Evolutionary conservation across 2,329 filamentous ascomycete species (phyloP).

Genomic region (Rhinocladiella similis): DNA sequence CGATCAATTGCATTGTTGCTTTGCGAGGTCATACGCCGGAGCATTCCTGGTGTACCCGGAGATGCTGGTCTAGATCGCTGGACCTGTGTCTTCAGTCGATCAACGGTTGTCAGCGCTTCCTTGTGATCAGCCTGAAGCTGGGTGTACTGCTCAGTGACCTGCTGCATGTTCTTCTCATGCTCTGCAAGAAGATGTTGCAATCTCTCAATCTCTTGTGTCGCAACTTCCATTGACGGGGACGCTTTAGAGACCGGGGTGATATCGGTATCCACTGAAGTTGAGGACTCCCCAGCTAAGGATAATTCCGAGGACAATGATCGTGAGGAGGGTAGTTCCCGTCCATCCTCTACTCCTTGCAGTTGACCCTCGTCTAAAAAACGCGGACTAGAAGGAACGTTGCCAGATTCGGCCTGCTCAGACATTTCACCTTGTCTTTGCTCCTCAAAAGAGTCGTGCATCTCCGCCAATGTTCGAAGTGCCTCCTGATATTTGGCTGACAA

Average conservation of each 20-base stretch:
- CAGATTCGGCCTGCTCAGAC: slow-evolving; percentile 46
- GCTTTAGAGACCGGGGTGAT: slow-evolving; percentile 26
- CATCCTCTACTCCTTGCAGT: slow-evolving; percentile 65
- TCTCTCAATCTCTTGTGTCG: slow-evolving; percentile 65
- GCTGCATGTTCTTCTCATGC: slow-evolving; percentile 72
- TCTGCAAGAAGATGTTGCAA: slow-evolving; percentile 71
- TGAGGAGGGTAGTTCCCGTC: slow-evolving; percentile 71
- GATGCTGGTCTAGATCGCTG: slow-evolving; percentile 65
- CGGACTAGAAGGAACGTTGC: slow-evolving; percentile 55
- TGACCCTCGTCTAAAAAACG: slow-evolving; percentile 83
- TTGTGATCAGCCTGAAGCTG: slow-evolving; percentile 80
- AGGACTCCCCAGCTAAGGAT: slow-evolving; percentile 80
- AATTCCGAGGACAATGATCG: slow-evolving; percentile 92
- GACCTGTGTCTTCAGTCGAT: slow-evolving; percentile 84
- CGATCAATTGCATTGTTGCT: slow-evolving; percentile 84
- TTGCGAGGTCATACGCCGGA: slow-evolving; percentile 90
- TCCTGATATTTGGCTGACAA: slow-evolving; percentile 90
- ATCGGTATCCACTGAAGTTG: slow-evolving; percentile 57
- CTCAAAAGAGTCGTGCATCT: slow-evolving; percentile 82
- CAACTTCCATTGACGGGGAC: slow-evolving; percentile 19
- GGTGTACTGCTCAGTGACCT: slow-evolving; percentile 76
- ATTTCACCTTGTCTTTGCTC: slow-evolving; percentile 64
- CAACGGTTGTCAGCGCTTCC: slow-evolving; percentile 79
- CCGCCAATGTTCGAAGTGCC: slow-evolving; percentile 75
- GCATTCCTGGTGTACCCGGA: slow-evolving; percentile 62